Evolutionary conservation across 805 yeast genomes (phyloP), one percentile per base, ranked within the genome.

Genomic region (Candida lessepsii): DNA sequence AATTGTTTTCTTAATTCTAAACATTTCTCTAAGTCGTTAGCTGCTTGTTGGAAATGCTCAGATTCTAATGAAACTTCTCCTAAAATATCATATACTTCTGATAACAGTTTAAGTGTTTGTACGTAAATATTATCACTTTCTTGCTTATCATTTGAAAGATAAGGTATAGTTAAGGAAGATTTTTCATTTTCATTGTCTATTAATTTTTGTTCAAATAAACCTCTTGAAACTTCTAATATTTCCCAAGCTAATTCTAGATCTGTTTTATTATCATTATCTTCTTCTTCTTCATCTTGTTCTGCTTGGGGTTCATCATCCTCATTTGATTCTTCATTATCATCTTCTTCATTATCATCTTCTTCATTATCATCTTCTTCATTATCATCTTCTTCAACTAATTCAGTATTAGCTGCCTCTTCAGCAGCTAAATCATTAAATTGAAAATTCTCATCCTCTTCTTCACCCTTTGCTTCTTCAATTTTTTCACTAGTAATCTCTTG

Each of bases 241-340:
- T 86, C 93, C 93, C 96, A 86, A 0, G 96, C 95, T 13, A 82
- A 77, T 56, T 85, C 95, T 53, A 91, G 86, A 52, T 84, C 95
- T 13, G 80, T 72, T 47, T 81, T 85, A 29, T 77, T 67, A 29
- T 66, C 58, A 19, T 46, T 58, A 34, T 63, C 62, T 33, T 56
- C 61, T 15, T 65, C 69, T 5, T 70, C 75, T 1, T 70, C 80
- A 23, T 77, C 80, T 33, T 46, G 56, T 61, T 57, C 46, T 14
- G 23, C 23, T 20, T 20, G 23, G 13, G 29, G 11, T 26, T 43
- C 56, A 16, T 51, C 51, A 10, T 46, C 52, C 15, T 42, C 52
- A 21, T 40, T 47, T 35, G 42, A 47, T 18, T 37, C 42, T 20
- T 35, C n/a, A n/a, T n/a, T n/a, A 37, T 51, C 47, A 23, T 47